These are phyloP conservation scores for Cyberlindnera xylosilytica DNA, from an alignment of 805 yeast species.

Conservation along the genomic window DNA sequence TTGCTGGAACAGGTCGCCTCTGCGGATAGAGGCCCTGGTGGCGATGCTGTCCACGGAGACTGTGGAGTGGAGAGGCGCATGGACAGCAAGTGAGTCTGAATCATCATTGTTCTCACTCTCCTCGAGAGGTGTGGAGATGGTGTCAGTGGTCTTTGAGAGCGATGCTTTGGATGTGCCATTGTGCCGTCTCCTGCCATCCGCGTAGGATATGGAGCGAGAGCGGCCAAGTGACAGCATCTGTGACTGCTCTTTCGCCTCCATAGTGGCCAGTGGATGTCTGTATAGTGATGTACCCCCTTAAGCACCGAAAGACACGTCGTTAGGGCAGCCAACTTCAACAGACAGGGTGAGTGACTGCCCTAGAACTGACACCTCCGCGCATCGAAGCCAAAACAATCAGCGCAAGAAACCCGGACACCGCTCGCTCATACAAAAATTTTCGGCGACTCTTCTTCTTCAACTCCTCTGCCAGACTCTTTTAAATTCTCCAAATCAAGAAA, in stretches of 20 bases:
- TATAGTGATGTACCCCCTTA: too few species aligned
- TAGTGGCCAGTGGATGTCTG: not conserved
- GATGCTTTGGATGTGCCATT: not conserved
- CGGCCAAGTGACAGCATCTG: constrained; percentile 9
- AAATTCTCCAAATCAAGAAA: constrained; percentile 16
- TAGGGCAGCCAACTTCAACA: too few species aligned
- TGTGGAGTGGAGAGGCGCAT: constrained; percentile 19
- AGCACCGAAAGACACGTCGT: too few species aligned
- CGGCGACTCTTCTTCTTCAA: not conserved
- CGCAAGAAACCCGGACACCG: too few species aligned
- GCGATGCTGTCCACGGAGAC: constrained; percentile 13
- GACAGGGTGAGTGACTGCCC: too few species aligned
- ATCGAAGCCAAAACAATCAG: too few species aligned
- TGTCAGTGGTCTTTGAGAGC: not conserved
- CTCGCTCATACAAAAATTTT: too few species aligned
- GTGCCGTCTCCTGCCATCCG: constrained; percentile 12
- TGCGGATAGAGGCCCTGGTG: not conserved
- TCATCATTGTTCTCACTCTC: not conserved
- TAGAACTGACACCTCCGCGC: too few species aligned
- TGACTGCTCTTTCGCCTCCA: not conserved
- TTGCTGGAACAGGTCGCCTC: constrained; percentile 14
- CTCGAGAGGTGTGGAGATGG: not conserved
- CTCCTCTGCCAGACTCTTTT: not conserved
- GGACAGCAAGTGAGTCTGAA: not conserved
- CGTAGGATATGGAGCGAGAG: constrained; percentile 15